Conservation (phyloP, 192 early-diverging fungal genomes). For the Radiomyces spectabilis region DNA sequence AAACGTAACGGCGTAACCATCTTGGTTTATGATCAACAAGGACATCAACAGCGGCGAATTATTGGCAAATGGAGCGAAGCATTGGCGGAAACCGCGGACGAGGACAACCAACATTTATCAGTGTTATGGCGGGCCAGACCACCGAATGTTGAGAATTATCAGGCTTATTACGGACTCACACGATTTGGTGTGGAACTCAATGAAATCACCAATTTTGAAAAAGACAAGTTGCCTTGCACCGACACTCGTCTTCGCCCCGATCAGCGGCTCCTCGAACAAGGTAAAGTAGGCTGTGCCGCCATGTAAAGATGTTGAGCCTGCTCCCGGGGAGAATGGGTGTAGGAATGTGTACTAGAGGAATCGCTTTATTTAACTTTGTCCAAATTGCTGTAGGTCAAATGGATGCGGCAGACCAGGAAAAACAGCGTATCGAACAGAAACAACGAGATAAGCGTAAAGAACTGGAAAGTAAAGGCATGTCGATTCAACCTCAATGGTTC, state of each 20-base stretch:
- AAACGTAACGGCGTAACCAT: no score
- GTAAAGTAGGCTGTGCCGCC: no score
- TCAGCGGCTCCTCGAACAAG: constrained; percentile 79
- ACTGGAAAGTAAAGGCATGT: constrained; percentile 50
- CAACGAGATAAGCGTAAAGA: constrained; percentile 72
- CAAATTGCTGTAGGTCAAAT: constrained; percentile 46
- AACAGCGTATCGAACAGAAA: constrained; percentile 74
- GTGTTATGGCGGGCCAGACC: constrained; percentile 74
- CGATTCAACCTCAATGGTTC: constrained; percentile 75
- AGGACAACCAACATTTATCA: constrained; percentile 28
- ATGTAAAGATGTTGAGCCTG: background rate
- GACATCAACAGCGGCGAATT: constrained; percentile 28
- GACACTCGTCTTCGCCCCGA: constrained; percentile 90
- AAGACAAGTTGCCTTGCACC: constrained; percentile 63
- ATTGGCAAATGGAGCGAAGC: constrained; percentile 57
- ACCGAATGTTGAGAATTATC: constrained; percentile 50
- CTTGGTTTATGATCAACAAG: constrained; percentile 51
- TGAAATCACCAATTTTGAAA: constrained; percentile 67
- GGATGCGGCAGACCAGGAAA: constrained; percentile 74
- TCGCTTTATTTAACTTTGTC: background rate
- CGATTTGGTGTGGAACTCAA: constrained; percentile 83
- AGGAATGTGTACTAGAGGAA: no score
- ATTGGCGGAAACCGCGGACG: constrained; percentile 43
- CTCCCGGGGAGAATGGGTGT: no score
- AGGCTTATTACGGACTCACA: constrained; percentile 83